phyloP scores from a whole-genome alignment of 768 basidiomycete genomes.

The Mycena rebaudengoi region DNA sequence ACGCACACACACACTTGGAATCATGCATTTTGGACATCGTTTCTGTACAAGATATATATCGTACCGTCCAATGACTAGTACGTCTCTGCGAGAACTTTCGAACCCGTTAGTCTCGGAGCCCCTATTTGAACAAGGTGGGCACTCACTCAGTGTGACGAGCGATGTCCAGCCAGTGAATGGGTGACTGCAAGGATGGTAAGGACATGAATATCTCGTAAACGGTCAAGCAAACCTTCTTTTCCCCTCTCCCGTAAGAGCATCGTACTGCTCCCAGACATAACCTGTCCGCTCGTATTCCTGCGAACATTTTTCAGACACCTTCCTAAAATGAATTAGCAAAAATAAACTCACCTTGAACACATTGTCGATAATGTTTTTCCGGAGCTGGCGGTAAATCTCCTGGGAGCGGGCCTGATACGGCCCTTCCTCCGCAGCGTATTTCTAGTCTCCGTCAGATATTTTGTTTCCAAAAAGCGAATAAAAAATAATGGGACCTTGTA shows the following conservation, averaged over 20 bases:
- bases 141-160: conserved; percentile 84
- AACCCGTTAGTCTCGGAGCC: not conserved
- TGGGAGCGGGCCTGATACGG: conserved; percentile 80
- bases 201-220: conserved; percentile 1
- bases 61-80: conserved; percentile 29
- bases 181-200: conserved; percentile 61
- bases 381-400: conserved; percentile 81
- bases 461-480: not conserved
- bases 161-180: conserved; percentile 99
- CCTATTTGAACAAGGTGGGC: not conserved
- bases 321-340: not conserved
- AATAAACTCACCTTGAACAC: conserved; percentile 60
- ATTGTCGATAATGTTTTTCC: conserved; percentile 87
- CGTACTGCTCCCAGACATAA: conserved; percentile 98
- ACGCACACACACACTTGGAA: conserved; percentile 13
- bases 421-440: conserved; percentile 80
- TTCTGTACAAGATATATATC: conserved; percentile 24
- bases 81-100: conserved; percentile 40
- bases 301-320: not conserved
- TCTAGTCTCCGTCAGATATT: conserved; percentile 50
- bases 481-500: conserved; percentile 62
- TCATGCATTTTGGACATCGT: conserved; percentile 14
- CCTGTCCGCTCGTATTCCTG: conserved; percentile 94
- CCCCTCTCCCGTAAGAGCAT: conserved; percentile 84
- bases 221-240: conserved; percentile 70